Percentiles rank a stretch among this genome's conserved stretches.
phyloP scores from a whole-genome alignment of 176 grass and related monocot species.

The Bolboschoenus planiculmis region DNA sequence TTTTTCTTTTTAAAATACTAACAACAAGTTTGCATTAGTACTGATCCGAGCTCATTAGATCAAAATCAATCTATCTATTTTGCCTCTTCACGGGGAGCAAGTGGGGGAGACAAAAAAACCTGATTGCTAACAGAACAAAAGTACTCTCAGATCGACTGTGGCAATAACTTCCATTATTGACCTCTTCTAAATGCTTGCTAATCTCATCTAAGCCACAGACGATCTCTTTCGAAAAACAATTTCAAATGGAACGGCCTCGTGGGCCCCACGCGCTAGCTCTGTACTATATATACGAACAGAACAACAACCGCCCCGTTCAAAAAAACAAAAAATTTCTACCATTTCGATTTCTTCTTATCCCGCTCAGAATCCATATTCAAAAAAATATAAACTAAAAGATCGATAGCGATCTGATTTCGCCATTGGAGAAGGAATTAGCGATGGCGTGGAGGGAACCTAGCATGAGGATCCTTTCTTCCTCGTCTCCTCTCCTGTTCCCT shows the following conservation, averaged over 20 bases:
- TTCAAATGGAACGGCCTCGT: conserved; percentile 10
- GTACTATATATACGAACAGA: conserved; percentile 4
- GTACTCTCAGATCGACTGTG: not conserved
- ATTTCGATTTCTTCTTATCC: not conserved
- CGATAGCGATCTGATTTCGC: not conserved
- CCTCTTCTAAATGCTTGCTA: not conserved
- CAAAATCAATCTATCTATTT: too few relatives aligned
- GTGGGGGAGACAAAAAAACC: not conserved
- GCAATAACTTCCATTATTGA: not conserved
- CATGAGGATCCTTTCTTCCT: not conserved
- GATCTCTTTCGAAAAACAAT: not conserved
- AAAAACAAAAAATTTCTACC: not conserved
- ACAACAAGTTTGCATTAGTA: too few relatives aligned
- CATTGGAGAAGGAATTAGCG: not conserved
- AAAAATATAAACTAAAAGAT: not conserved
- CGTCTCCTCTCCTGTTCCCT: not conserved
- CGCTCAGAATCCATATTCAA: conserved; percentile 16
- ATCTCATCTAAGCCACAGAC: not conserved
- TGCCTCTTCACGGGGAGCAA: not conserved
- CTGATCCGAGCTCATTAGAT: too few relatives aligned
- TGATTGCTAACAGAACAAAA: conserved; percentile 12
- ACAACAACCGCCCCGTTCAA: not conserved
- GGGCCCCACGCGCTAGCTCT: not conserved
- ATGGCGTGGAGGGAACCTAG: not conserved
- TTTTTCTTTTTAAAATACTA: too few relatives aligned